Evolutionary conservation across 2,329 filamentous ascomycete species (phyloP), one percentile per base, ranked within the genome.

Genomic region (Curvularia eragrostidis): DNA sequence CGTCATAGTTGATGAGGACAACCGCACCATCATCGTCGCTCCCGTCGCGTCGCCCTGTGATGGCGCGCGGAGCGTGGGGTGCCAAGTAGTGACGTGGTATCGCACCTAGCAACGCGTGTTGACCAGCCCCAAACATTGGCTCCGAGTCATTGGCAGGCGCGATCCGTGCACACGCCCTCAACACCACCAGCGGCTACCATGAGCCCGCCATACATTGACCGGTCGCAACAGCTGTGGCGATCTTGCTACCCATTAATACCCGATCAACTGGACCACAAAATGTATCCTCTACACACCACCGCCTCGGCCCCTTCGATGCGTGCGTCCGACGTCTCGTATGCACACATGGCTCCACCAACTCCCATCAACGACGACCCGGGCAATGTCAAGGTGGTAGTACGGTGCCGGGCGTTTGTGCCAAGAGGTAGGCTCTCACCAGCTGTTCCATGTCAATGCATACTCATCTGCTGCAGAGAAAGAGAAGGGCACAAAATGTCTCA

Each of bases 401-500:
- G 81, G 52, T 80, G 81, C 59, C 71, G 81, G 58, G 80, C 79
- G 50, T 82, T 82, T 65, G 67, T 83, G 42, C 73, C 72, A 64
- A 71, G 81, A 78, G 80, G 80, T 81, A 67, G 15, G 61, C 34
- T 44, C 15, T 5, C 12, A 39, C 5, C 7, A 24, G 9, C 3
- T 19, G 34, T n/a, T 23, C 18, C 15, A 19, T 34, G 19, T 48
- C 19, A 43, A 23, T 9, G 53, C 19, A 43, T 59, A 59, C 70
- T 78, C 51, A 77, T 39, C 19, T 8, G 15, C 30, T 15, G 41
- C 73, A 98, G 95, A 99, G 77, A 85, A 89, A 69, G 87, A 96
- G 53, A 87, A 90, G 71, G 85, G 88, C 54, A 90, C 93, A 59
- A 84, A 89, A 82, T 98, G 95, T 75, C 84, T 99, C 42, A 90